Evolutionary conservation across 2,329 filamentous ascomycete genomes (phyloP).

Genomic region (Immersiporthe knoxdaviesiana): DNA sequence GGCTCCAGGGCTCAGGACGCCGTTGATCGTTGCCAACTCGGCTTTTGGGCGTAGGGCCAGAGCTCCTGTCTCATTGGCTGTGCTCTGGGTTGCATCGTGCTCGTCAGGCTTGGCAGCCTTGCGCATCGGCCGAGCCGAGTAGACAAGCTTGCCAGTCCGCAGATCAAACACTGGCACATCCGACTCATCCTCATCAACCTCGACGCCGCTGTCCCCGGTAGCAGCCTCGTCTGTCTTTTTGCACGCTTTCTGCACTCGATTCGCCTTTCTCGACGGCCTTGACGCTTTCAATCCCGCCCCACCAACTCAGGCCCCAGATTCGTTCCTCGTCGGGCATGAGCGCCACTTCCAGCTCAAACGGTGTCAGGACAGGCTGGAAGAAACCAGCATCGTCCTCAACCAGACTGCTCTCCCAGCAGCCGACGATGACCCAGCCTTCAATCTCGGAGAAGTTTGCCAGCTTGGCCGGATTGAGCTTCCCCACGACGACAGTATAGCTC

Average conservation of each 20-base stretch:
- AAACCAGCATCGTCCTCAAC: constrained; percentile 83
- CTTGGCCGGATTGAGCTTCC: constrained; percentile 94
- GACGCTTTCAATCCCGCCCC: constrained; percentile 78
- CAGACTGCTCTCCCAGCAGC: constrained; percentile 95
- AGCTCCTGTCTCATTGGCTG: constrained; percentile 45
- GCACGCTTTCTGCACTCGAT: constrained; percentile 30
- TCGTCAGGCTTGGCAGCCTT: constrained; percentile 43
- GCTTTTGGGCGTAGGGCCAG: constrained; percentile 62
- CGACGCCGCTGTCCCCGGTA: constrained; percentile 22
- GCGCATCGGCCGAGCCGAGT: constrained; percentile 75
- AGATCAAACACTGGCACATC: constrained; percentile 91
- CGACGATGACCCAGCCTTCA: constrained; percentile 95
- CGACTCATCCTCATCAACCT: constrained; percentile 65
- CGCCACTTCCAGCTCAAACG: constrained; percentile 84
- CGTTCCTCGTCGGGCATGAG: constrained; percentile 75
- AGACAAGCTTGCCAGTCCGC: constrained; percentile 81
- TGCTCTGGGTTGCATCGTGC: constrained; percentile 28
- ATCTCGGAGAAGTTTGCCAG: constrained; percentile 95
- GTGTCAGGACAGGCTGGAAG: constrained; percentile 89
- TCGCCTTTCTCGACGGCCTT: constrained; percentile 46
- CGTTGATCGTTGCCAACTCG: constrained; percentile 80
- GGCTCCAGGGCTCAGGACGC: constrained; percentile 86
- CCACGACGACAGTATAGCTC: constrained; percentile 93
- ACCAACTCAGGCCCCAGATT: constrained; percentile 88
- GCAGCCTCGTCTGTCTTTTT: constrained; percentile 32